phyloP scores from a whole-genome alignment of 108 stramenopile species.

The Phaeodactylum tricornutum region DNA sequence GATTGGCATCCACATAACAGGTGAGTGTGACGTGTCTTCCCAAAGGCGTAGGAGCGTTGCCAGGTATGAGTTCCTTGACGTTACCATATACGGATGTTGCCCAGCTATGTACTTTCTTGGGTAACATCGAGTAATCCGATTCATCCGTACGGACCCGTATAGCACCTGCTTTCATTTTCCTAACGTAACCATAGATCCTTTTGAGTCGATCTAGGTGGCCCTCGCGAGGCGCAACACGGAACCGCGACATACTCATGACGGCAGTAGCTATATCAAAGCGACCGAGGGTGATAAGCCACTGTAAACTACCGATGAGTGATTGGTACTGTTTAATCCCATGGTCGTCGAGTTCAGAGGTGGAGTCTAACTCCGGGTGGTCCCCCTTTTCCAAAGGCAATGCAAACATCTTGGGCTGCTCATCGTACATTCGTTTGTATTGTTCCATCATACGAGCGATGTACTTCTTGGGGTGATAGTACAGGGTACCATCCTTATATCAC shows the following conservation, averaged over 20 bases:
- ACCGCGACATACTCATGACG: constrained; percentile 5
- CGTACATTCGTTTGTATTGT: constrained; percentile 14
- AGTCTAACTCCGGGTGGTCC: constrained; percentile 23
- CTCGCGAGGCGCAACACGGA: constrained; percentile 7
- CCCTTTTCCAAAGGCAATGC: constrained; percentile 5
- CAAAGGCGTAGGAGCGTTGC: too few relatives aligned
- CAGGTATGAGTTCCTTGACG: neutral
- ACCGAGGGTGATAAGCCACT: constrained; percentile 16
- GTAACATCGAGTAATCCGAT: neutral
- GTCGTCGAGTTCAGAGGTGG: constrained; percentile 1
- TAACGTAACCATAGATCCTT: constrained; percentile 19
- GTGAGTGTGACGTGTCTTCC: too few relatives aligned
- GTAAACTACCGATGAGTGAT: constrained; percentile 12
- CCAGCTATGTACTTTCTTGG: neutral
- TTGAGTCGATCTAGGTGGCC: constrained; percentile 18
- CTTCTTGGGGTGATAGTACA: constrained; percentile 10
- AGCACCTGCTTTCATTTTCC: constrained; percentile 1
- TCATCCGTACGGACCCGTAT: neutral
- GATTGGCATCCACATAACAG: constrained; percentile 21
- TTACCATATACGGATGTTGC: constrained; percentile 1
- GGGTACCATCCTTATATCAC: too few relatives aligned
- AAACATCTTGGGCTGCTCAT: neutral
- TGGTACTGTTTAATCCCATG: constrained; percentile 9
- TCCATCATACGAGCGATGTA: constrained; percentile 19
- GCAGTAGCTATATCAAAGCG: constrained; percentile 6